A percentile compares a stretch with the other conserved stretches of the same genome.
These are phyloP conservation scores for Coniochaeta pulveracea DNA, from an alignment of 2,329 filamentous ascomycete species.

Conservation along the genomic window DNA sequence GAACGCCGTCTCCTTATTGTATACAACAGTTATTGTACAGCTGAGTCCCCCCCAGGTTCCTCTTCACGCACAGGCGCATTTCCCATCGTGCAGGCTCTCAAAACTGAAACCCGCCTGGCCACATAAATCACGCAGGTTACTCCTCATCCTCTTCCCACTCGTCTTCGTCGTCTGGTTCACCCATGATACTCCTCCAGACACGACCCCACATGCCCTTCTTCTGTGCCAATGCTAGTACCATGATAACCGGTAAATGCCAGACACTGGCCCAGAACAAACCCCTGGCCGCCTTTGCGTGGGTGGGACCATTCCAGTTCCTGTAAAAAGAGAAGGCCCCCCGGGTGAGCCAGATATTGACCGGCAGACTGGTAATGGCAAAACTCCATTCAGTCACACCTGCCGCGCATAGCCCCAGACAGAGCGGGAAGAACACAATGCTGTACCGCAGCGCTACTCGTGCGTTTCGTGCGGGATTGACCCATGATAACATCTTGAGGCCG, in stretches of 20 bases:
- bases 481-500: slow-evolving; percentile 64
- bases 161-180: slow-evolving; percentile 43
- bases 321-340: slow-evolving; percentile 70
- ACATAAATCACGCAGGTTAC: too few relatives aligned
- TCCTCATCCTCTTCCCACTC: too few relatives aligned
- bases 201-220: slow-evolving; percentile 89
- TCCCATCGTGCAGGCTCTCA: too few relatives aligned
- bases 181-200: slow-evolving; percentile 60
- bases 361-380: slow-evolving; percentile 69
- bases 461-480: slow-evolving; percentile 79
- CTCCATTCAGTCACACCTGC: slow-evolving; percentile 74
- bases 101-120: too few relatives aligned
- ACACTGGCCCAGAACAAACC: slow-evolving; percentile 95
- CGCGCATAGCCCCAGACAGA: slow-evolving; percentile 72
- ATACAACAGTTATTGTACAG: too few relatives aligned
- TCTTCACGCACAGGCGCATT: too few relatives aligned
- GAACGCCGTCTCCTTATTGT: too few relatives aligned
- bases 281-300: slow-evolving; percentile 68
- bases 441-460: slow-evolving; percentile 82
- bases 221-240: slow-evolving; percentile 82
- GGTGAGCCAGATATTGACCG: slow-evolving; percentile 78
- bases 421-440: slow-evolving; percentile 71
- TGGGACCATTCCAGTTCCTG: slow-evolving; percentile 69
- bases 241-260: slow-evolving; percentile 83
- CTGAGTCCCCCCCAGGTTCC: too few relatives aligned